A percentile compares a stretch with the other conserved stretches of the same genome.
Evolutionary conservation across 169 alveolate species (phyloP).

Genomic region (Cardiosporidium cionae): DNA sequence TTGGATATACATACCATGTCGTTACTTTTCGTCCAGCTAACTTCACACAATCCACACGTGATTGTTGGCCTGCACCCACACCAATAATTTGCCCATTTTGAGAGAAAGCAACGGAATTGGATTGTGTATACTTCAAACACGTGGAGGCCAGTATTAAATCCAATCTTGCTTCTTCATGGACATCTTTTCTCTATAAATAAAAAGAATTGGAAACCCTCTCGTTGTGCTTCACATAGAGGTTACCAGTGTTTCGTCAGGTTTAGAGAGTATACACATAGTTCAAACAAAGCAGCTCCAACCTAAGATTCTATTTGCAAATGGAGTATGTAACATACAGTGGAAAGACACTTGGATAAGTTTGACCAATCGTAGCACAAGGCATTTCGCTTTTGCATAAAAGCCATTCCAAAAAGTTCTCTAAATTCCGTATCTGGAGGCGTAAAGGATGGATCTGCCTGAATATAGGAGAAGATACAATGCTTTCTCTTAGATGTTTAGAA

Average conservation of each 20-base stretch:
- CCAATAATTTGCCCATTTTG: constrained; percentile 40
- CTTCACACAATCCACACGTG: constrained; percentile 45
- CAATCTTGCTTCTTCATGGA: constrained; percentile 5
- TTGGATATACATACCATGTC: neutral
- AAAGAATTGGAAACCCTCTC: constrained; percentile 17
- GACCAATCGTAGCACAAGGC: no score
- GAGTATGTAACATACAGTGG: no score
- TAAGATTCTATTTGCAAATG: no score
- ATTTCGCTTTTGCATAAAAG: constrained; percentile 38
- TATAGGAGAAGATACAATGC: no score
- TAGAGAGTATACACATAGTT: no score
- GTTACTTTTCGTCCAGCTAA: constrained; percentile 37
- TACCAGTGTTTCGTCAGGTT: no score
- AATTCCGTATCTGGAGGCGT: constrained; percentile 8
- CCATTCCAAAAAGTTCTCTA: constrained; percentile 29
- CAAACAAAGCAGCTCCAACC: no score
- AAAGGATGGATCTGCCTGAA: constrained; percentile 6
- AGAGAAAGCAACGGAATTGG: constrained; percentile 36
- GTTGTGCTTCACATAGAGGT: no score
- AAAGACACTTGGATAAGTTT: no score
- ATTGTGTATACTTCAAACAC: constrained; percentile 39
- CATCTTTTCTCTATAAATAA: neutral
- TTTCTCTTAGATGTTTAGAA: no score
- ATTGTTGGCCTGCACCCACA: constrained; percentile 44
- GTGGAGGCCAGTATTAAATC: constrained; percentile 34